Evolutionary conservation across 1,284 basidiomycete genomes (phyloP).

Genomic region (Sphaerobolus stellatus): DNA sequence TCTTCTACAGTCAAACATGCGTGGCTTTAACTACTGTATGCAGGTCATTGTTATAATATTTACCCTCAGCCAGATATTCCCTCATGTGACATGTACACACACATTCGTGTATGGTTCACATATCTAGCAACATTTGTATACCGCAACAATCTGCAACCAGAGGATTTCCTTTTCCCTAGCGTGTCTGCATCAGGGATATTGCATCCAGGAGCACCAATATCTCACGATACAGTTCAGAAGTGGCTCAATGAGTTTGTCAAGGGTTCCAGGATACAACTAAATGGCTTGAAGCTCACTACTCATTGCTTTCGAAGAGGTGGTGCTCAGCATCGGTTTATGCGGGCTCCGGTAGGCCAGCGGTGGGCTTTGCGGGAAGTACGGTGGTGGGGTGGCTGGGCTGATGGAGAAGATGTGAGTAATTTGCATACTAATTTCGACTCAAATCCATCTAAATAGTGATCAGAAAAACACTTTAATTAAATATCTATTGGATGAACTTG

Average conservation of each 20-base stretch:
- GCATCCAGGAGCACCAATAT: slow-evolving; percentile 22
- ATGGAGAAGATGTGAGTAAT: not conserved
- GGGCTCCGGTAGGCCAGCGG: slow-evolving; percentile 29
- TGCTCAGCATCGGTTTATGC: slow-evolving; percentile 40
- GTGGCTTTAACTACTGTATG: too few relatives aligned
- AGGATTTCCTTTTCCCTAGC: slow-evolving; percentile 38
- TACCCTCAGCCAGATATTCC: slow-evolving; percentile 26
- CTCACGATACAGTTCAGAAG: slow-evolving; percentile 27
- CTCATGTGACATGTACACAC: slow-evolving; percentile 26
- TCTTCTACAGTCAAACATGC: too few relatives aligned
- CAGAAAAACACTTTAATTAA: not conserved
- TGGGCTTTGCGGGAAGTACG: slow-evolving; percentile 35
- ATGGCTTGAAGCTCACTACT: slow-evolving; percentile 28
- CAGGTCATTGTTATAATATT: slow-evolving; percentile 28
- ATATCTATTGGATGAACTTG: not conserved
- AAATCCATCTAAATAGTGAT: not conserved
- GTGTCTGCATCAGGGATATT: slow-evolving; percentile 29
- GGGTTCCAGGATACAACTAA: slow-evolving; percentile 21
- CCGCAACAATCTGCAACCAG: slow-evolving; percentile 18
- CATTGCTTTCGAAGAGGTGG: slow-evolving; percentile 37
- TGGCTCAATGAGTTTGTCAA: slow-evolving; percentile 25
- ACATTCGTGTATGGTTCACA: slow-evolving; percentile 27
- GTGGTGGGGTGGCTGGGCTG: slow-evolving; percentile 42
- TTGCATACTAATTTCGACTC: not conserved
- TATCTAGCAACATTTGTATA: slow-evolving; percentile 20